Conservation (phyloP, 23 red algal species). For the Gracilaria domingensis region DNA sequence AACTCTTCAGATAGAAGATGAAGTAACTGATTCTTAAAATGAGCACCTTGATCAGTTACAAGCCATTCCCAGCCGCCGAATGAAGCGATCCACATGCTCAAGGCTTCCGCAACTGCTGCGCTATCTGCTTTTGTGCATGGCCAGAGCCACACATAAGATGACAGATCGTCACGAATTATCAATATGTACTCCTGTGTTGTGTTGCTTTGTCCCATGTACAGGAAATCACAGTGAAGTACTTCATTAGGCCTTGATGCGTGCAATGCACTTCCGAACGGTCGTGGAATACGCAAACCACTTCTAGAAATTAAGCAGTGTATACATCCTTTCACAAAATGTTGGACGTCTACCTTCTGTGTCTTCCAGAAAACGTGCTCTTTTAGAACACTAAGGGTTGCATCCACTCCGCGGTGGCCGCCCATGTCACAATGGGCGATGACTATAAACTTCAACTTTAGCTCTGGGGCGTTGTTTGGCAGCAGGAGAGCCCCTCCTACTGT, state of each 20-base stretch:
- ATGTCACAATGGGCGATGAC: constrained; percentile 29
- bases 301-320: constrained; percentile 27
- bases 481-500: constrained; percentile 3
- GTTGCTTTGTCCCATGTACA: constrained; percentile 44
- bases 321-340: constrained; percentile 22
- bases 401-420: constrained; percentile 29
- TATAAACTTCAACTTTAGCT: constrained; percentile 41
- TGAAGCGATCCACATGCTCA: constrained; percentile 1
- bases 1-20: background rate
- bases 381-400: constrained; percentile 24
- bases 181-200: background rate
- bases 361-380: constrained; percentile 17
- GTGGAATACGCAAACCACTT: constrained; percentile 7
- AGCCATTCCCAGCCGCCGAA: constrained; percentile 25
- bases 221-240: constrained; percentile 55
- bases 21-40: constrained; percentile 47
- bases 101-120: constrained; percentile 7
- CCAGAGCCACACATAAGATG: constrained; percentile 16
- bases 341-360: constrained; percentile 22
- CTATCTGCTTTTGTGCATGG: background rate
- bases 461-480: background rate
- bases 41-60: constrained; percentile 32
- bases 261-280: constrained; percentile 26
- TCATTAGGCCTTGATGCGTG: constrained; percentile 31
- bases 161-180: constrained; percentile 1